These are phyloP conservation scores for Hordeum pubiflorum DNA, from an alignment of 202 grass and related monocot genomes.

Conservation along the genomic window DNA sequence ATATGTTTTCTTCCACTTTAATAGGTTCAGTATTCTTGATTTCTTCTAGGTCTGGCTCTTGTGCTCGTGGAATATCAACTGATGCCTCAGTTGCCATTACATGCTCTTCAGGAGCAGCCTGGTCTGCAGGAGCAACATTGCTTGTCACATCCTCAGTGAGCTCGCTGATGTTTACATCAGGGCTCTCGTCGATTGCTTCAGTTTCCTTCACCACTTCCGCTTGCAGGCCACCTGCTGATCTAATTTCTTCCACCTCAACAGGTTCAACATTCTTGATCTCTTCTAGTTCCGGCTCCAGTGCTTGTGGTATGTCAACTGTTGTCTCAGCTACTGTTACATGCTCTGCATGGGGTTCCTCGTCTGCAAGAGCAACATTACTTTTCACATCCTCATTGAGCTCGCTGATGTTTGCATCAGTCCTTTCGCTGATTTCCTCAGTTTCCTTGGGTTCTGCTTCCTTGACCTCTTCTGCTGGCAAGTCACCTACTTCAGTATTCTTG, in stretches of 20 bases:
- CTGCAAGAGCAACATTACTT: background rate
- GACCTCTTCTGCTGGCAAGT: no score
- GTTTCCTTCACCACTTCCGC: background rate
- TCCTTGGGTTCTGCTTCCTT: no score
- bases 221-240: background rate
- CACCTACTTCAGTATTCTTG: no score
- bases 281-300: background rate
- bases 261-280: background rate
- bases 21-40: background rate
- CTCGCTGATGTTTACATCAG: background rate
- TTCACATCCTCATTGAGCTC: background rate
- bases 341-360: background rate
- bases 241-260: background rate
- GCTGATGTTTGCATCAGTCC: no score
- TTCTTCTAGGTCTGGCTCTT: conserved; percentile 26
- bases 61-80: conserved; percentile 13
- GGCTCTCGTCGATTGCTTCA: background rate
- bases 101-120: background rate
- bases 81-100: background rate
- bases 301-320: background rate
- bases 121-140: background rate
- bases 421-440: no score
- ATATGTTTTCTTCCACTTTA: conserved; percentile 16
- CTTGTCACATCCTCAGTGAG: conserved; percentile 14
- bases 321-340: background rate